These are phyloP conservation scores for Saccharata proteae DNA, from an alignment of 2,329 filamentous ascomycete genomes.

Conservation along the genomic window DNA sequence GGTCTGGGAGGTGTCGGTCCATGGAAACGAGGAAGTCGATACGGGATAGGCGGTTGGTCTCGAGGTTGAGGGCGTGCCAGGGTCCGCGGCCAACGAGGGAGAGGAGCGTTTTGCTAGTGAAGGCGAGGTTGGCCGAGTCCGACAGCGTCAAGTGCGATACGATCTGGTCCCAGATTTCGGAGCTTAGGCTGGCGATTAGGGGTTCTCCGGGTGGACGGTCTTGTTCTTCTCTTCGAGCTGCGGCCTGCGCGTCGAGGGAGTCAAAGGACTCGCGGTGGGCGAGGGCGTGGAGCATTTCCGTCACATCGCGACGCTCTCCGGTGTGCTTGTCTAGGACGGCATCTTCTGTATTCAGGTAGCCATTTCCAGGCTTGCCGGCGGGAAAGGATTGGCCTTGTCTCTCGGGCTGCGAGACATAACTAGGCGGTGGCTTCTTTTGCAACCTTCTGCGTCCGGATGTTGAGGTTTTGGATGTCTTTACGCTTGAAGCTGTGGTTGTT, in stretches of 20 bases:
- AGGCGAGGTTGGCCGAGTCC: constrained; percentile 38
- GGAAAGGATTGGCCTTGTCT: too few species aligned
- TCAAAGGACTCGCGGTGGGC: constrained; percentile 24
- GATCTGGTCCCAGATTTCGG: constrained; percentile 35
- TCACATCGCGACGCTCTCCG: constrained; percentile 16
- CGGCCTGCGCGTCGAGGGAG: constrained; percentile 13
- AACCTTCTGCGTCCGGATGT: too few species aligned
- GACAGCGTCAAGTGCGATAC: constrained; percentile 29
- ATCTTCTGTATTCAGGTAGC: too few species aligned
- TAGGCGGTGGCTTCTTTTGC: too few species aligned
- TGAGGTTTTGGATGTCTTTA: too few species aligned
- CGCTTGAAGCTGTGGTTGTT: too few species aligned
- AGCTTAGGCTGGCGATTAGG: constrained; percentile 31
- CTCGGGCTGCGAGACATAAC: too few species aligned
- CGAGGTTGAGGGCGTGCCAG: constrained; percentile 23
- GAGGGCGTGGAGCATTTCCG: constrained; percentile 26
- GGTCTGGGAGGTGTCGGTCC: constrained; percentile 40
- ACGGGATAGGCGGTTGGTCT: constrained; percentile 32
- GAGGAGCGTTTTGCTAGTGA: constrained; percentile 37
- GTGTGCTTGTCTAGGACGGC: constrained; percentile 10
- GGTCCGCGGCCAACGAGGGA: constrained; percentile 29
- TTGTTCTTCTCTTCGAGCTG: constrained; percentile 18
- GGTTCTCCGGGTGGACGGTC: constrained; percentile 12
- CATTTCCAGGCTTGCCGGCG: too few species aligned
- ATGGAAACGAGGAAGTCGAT: constrained; percentile 40